phyloP scores from a whole-genome alignment of 2,329 filamentous ascomycete species.

The Bipolaris cookei region DNA sequence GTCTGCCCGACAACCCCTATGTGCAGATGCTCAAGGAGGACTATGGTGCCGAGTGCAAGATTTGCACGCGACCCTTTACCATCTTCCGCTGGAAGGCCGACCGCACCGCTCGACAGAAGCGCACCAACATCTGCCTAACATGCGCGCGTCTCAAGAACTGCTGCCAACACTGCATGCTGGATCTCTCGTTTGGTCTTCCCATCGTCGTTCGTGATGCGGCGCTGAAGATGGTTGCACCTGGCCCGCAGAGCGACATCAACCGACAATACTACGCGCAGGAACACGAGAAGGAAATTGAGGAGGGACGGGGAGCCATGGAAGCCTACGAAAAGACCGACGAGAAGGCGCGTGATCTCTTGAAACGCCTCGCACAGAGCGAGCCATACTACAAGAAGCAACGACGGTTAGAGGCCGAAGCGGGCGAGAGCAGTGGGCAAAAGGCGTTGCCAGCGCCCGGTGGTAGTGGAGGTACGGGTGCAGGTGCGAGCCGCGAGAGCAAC shows the following conservation, averaged over 20 bases:
- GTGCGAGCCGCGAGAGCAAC: constrained; percentile 40
- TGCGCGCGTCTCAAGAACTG: constrained; percentile 98
- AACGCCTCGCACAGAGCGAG: constrained; percentile 86
- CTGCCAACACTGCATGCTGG: constrained; percentile 98
- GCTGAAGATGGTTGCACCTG: constrained; percentile 95
- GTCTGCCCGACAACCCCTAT: constrained; percentile 93
- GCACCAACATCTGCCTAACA: constrained; percentile 93
- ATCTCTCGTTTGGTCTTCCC: constrained; percentile 92
- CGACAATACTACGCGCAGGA: constrained; percentile 98
- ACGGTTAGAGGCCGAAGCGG: constrained; percentile 66
- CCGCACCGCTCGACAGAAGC: constrained; percentile 87
- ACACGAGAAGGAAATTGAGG: constrained; percentile 93
- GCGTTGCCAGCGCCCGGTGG: constrained; percentile 50
- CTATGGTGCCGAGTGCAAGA: constrained; percentile 74
- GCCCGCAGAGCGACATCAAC: constrained; percentile 90
- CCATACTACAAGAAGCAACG: constrained; percentile 93
- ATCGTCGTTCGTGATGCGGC: constrained; percentile 95
- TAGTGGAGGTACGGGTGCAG: constrained; percentile 38
- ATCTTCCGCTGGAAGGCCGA: constrained; percentile 95
- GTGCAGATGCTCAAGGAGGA: constrained; percentile 99
- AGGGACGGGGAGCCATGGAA: constrained; percentile 79
- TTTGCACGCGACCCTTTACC: constrained; percentile 93
- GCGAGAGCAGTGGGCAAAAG: constrained; percentile 51
- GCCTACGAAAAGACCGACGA: constrained; percentile 97
- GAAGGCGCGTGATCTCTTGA: constrained; percentile 87